Evolutionary conservation across 2,329 filamentous ascomycete genomes (phyloP).

Genomic region (Xylariomycetidae sp.): DNA sequence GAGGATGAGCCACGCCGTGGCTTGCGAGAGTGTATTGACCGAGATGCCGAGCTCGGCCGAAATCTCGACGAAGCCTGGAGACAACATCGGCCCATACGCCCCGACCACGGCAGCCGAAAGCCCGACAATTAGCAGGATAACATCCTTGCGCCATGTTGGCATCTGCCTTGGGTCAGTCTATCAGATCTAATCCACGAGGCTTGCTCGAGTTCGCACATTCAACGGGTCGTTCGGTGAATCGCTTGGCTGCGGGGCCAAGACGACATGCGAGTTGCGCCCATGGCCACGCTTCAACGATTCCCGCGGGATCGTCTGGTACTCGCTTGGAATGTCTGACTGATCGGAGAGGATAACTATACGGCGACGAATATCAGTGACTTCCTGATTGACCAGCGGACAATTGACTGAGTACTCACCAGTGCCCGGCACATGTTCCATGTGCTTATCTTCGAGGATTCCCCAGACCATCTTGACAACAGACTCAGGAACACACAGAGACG

Average conservation of each 20-base stretch:
- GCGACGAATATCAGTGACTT: conserved; percentile 10
- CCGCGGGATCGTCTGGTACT: conserved; percentile 36
- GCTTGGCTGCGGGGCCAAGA: conserved; percentile 39
- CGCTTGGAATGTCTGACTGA: conserved; percentile 37
- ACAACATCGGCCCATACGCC: conserved; percentile 30
- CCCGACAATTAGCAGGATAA: conserved; percentile 31
- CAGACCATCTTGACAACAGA: conserved; percentile 40
- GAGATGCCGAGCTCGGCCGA: conserved; percentile 36
- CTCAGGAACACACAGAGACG: no score
- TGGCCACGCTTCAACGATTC: conserved; percentile 34
- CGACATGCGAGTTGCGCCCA: conserved; percentile 28
- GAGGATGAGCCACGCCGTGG: conserved; percentile 43
- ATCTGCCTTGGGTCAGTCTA: conserved; percentile 32
- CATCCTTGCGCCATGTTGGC: conserved; percentile 34
- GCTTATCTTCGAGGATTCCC: conserved; percentile 39
- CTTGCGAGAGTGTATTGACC: conserved; percentile 36
- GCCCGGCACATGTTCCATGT: conserved; percentile 40
- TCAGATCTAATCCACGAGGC: not conserved
- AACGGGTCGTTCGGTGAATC: conserved; percentile 43
- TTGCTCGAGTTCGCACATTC: conserved; percentile 28
- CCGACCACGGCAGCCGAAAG: conserved; percentile 30
- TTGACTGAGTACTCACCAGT: conserved; percentile 29
- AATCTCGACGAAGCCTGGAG: conserved; percentile 32
- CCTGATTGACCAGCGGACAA: not conserved
- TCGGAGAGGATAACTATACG: conserved; percentile 39